These are phyloP conservation scores for Whalleya microplaca DNA, from an alignment of 2,329 filamentous ascomycete genomes.

Conservation along the genomic window DNA sequence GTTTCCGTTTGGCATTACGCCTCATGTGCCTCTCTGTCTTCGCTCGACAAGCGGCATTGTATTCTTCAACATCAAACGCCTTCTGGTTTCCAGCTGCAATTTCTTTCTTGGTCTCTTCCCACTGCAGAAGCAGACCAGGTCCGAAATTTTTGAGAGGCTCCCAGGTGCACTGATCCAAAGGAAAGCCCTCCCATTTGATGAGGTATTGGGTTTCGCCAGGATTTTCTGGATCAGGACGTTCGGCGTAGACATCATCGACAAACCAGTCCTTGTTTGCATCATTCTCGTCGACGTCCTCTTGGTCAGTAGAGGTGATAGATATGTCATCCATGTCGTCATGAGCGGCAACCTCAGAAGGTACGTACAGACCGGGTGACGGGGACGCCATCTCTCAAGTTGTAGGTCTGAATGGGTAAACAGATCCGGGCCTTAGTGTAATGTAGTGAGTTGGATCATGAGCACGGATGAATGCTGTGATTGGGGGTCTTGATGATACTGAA, in stretches of 20 bases:
- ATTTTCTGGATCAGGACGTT: constrained; percentile 38
- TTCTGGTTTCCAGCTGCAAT: constrained; percentile 38
- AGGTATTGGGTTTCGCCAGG: constrained; percentile 53
- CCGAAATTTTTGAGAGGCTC: constrained; percentile 52
- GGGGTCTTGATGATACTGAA: too few relatives aligned
- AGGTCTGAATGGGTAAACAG: neutral
- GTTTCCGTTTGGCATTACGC: constrained; percentile 49
- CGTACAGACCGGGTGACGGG: constrained; percentile 5
- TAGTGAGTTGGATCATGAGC: neutral
- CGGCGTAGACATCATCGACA: constrained; percentile 57
- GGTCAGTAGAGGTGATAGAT: constrained; percentile 58
- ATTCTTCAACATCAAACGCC: constrained; percentile 45
- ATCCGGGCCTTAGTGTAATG: neutral
- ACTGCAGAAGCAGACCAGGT: constrained; percentile 43
- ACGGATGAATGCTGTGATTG: neutral
- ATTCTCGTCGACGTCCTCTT: constrained; percentile 24
- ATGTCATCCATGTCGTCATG: constrained; percentile 53
- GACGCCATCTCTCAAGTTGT: constrained; percentile 12
- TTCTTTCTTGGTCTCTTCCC: constrained; percentile 47
- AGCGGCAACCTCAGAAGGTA: constrained; percentile 5
- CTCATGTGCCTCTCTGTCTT: constrained; percentile 44
- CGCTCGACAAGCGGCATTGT: constrained; percentile 39
- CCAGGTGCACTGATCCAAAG: constrained; percentile 60
- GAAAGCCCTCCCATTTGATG: constrained; percentile 67
- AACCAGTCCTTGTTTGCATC: constrained; percentile 53